Evolutionary conservation across 139 green algal species (phyloP).

Genomic region (Trebouxia sp.): DNA sequence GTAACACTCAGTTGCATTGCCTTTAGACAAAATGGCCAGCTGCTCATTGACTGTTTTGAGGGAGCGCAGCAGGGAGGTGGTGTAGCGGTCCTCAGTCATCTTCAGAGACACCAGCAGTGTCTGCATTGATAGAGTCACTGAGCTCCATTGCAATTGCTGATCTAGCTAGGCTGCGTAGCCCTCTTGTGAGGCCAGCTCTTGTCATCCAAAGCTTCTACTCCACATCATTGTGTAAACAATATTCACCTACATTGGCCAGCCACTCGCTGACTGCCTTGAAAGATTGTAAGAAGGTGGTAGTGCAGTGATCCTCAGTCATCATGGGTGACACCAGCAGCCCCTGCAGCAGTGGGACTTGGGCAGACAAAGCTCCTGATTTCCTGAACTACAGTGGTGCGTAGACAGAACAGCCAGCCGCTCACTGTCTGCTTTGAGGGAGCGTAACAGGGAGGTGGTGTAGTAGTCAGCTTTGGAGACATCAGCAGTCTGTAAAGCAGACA

Average conservation of each 20-base stretch:
- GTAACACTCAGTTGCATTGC: too few species aligned
- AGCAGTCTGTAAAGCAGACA: slow-evolving; percentile 31
- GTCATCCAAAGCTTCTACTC: too few species aligned
- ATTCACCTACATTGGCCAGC: too few species aligned
- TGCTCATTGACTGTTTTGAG: not conserved
- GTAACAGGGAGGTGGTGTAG: slow-evolving; percentile 28
- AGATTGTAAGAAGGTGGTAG: slow-evolving; percentile 11
- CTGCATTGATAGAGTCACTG: too few species aligned
- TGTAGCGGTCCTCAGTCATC: slow-evolving; percentile 51
- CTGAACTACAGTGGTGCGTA: too few species aligned
- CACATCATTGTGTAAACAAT: too few species aligned
- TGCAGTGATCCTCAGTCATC: slow-evolving; percentile 46
- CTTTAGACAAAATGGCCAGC: not conserved
- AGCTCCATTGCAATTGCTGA: not conserved
- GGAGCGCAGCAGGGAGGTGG: slow-evolving; percentile 13
- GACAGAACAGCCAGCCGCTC: not conserved
- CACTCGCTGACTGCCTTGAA: too few species aligned
- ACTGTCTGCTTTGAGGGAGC: slow-evolving; percentile 2
- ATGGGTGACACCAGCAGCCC: slow-evolving; percentile 38
- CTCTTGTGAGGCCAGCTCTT: too few species aligned
- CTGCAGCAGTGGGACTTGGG: not conserved
- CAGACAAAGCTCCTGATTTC: too few species aligned
- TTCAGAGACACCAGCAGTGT: slow-evolving; percentile 41
- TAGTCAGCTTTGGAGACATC: slow-evolving; percentile 44
- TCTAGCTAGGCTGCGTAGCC: too few species aligned